phyloP scores from a whole-genome alignment of 176 grass and related monocot genomes.

The Eragrostis curvula region DNA sequence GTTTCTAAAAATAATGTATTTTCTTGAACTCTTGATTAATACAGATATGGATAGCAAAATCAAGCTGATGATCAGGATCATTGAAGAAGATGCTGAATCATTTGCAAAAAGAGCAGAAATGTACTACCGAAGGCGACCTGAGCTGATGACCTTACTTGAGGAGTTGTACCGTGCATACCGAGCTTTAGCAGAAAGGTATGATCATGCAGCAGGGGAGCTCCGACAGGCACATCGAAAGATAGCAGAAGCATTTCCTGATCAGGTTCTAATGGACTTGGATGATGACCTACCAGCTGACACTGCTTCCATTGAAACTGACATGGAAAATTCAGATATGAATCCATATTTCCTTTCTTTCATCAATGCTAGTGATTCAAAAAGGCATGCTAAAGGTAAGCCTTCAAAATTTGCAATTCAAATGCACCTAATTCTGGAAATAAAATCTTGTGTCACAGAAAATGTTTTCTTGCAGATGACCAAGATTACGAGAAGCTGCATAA shows the following conservation, averaged over 20 bases:
- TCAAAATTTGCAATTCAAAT: constrained; percentile 11
- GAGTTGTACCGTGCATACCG: constrained; percentile 92
- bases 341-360: constrained; percentile 52
- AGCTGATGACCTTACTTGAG: constrained; percentile 84
- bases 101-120: constrained; percentile 96
- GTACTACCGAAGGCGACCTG: constrained; percentile 86
- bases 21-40: constrained; percentile 25
- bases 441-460: constrained; percentile 10
- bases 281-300: constrained; percentile 66
- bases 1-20: constrained; percentile 19
- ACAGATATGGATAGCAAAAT: constrained; percentile 88
- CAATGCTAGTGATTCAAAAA: constrained; percentile 48
- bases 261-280: constrained; percentile 67
- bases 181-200: constrained; percentile 83
- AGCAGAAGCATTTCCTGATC: constrained; percentile 76
- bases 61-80: constrained; percentile 83
- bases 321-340: constrained; percentile 55
- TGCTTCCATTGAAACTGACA: constrained; percentile 46
- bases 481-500: constrained; percentile 64
- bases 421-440: constrained; percentile 22
- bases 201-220: constrained; percentile 75
- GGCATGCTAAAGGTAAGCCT: constrained; percentile 51
- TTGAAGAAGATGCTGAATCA: constrained; percentile 96
- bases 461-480: constrained; percentile 46
- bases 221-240: constrained; percentile 82